Percentiles rank a stretch among this genome's conserved stretches.
Evolutionary conservation across 2,329 filamentous ascomycete genomes (phyloP).

Genomic region (Phyllosticta citrichinensis): DNA sequence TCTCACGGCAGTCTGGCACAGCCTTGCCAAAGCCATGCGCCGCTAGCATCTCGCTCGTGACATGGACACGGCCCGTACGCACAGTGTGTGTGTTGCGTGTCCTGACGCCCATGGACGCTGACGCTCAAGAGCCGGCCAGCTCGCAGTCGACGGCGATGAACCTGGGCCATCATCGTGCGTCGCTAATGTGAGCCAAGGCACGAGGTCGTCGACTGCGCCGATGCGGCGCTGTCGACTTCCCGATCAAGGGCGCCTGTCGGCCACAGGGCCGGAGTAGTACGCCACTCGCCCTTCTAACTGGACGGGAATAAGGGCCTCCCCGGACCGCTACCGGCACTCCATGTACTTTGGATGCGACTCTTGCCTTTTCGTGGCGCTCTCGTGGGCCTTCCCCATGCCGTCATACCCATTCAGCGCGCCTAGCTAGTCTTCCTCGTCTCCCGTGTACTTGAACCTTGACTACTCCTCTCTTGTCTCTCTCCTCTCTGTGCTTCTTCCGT

Average conservation of each 20-base stretch:
- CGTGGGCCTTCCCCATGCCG: conserved; percentile 7
- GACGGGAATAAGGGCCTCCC: conserved; percentile 5
- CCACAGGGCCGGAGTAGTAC: neutral
- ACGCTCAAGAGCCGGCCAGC: conserved; percentile 11
- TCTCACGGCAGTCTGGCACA: neutral
- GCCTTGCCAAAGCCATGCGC: neutral
- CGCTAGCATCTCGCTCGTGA: neutral
- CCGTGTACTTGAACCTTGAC: neutral
- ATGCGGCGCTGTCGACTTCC: neutral
- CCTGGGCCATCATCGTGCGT: neutral
- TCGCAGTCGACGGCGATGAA: conserved; percentile 12
- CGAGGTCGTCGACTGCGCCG: neutral
- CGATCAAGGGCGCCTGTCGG: neutral
- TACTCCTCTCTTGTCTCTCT: neutral
- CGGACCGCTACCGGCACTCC: conserved; percentile 5
- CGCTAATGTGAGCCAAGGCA: neutral
- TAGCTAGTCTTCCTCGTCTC: neutral
- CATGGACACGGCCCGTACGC: neutral
- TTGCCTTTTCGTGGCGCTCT: neutral
- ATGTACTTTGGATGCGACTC: neutral
- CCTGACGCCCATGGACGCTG: neutral
- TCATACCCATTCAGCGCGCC: conserved; percentile 1
- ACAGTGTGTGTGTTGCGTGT: neutral
- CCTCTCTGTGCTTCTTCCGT: conserved; percentile 4
- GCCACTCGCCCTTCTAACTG: neutral